Base-by-base conservation (phyloP, 352 stramenopile species). In the Globisporangium carolinianum region DNA sequence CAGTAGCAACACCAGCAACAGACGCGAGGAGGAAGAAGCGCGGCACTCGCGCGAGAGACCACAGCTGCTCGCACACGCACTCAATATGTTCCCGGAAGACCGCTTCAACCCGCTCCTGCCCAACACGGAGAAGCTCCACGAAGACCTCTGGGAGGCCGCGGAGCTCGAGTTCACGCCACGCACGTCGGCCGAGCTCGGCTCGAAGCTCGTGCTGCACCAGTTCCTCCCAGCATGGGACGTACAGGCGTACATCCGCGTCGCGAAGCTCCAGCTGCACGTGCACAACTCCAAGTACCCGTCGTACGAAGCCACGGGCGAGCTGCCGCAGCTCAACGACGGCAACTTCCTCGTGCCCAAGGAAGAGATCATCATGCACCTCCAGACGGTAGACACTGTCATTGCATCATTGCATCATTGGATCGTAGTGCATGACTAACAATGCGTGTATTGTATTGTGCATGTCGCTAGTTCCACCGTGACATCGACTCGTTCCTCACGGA, bases 281-380 rank as follows among this genome's bases (percentile, higher is more conserved):
- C 78, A 93, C 60, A 95, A 93, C 79, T 90, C 85, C 49, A 73
- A 75, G 64, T 95, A 95, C 61, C 83, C 85, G 17, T 52, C 58
- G 46, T 91, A 92, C 61, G 85, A 93, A 57, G 79, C 83, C 52
- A 93, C 85, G 1, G 75, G 79, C 52, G 81, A 89, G 64, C 62
- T 95, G 51, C 85, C 85, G 39, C 85, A 95, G 65, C 71, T 95
- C 24, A 90, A 75, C 53, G 85, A 95, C 58, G 85, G 85, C 57
- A 91, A 95, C 65, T 95, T 91, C 55, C 70, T 95, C 43, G 67
- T 95, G 58, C 79, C 81, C 7, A 90, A 87, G 57, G 76, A 89
- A 35, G 72, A 91, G 59, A 93, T 95, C 51, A 81, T 93, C 55
- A 81, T 91, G 76, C 85, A 95, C 59, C 47, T 95, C 54, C 85